Evolutionary conservation across 192 early-diverging fungal species (phyloP), one percentile per base, ranked within the genome.

Genomic region (Coemansia sp.): DNA sequence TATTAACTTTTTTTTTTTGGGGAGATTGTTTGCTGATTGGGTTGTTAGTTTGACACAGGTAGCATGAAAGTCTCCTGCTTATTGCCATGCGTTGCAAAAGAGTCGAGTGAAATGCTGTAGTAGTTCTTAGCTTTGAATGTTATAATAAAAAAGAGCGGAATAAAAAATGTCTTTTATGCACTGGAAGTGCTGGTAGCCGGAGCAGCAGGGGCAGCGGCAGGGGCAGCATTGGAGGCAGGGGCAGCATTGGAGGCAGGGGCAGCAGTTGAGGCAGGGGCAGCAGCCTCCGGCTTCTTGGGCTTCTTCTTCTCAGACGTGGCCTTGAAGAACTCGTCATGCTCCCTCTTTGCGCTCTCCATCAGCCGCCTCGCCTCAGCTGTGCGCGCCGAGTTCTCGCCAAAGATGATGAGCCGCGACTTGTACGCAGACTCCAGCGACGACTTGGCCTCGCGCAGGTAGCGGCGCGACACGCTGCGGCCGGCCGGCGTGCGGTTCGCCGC

Each of bases 361-460:
- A 79, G 62, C 19, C 47, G 60, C 58, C 54, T 69, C 4, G 66
- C 76, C 24, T 72, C 76, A 0, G 12, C 19, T 1, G 66, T 66
- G 14, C 60, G 62, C 6, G 54, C 59, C 61, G 76, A 79, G 43
- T 71, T 54, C 19, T 66, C 70, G 24, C 76, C 76, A 51, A 62
- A 69, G 16, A 79, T 65, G 31, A 63, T 69, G 27, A 33, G 10
- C 11, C 70, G 65, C 1, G 69, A 58, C 55, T 49, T 65, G 45
- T 53, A 50, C 1, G 69, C 76, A 8, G 29, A 40, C 18, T 69
- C 76, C 12, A 80, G 57, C 35, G 71, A 40, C 11, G 55, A 14
- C 44, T 58, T 66, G 24, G 84, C 81, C 25, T 74, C 77, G 44
- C 69, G 80, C 32, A 69, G 55, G 48, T 77, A 78, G 45, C 75